These are phyloP conservation scores for Aspergillus carlsbadensis DNA, from an alignment of 495 filamentous ascomycete species.

Conservation along the genomic window DNA sequence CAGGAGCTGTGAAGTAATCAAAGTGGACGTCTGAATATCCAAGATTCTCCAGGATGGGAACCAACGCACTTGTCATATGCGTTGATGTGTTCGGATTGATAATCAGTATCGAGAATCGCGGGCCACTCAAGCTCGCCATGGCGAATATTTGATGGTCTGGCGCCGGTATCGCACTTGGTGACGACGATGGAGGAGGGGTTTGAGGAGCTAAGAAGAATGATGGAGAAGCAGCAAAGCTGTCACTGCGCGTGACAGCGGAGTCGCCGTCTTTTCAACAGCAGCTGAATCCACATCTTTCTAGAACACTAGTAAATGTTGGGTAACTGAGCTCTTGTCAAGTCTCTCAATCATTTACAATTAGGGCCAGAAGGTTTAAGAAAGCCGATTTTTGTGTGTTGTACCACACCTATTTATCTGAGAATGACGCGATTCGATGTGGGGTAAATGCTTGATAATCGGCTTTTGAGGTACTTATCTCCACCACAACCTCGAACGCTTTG, in stretches of 20 bases:
- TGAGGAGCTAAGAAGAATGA: background rate
- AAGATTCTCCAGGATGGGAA: conserved; percentile 57
- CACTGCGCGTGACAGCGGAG: background rate
- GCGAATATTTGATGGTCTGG: background rate
- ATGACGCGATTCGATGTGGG: conserved; percentile 15
- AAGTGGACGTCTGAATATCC: conserved; percentile 48
- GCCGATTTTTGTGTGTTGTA: background rate
- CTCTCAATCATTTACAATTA: background rate
- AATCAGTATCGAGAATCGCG: conserved; percentile 60
- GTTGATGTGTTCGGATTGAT: conserved; percentile 89
- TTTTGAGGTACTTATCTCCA: background rate
- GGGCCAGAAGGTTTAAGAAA: background rate
- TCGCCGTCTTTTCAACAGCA: background rate
- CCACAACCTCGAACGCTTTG: too few species aligned
- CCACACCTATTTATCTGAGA: background rate
- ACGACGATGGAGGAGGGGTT: background rate
- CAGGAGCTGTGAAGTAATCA: conserved; percentile 57
- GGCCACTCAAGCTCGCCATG: conserved; percentile 20
- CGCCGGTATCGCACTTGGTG: background rate
- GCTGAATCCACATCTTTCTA: conserved; percentile 1
- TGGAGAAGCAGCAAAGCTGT: background rate
- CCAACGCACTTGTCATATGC: conserved; percentile 77
- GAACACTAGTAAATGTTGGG: background rate
- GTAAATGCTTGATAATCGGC: background rate
- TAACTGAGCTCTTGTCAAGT: background rate